These are phyloP conservation scores for Onygena corvina DNA, from an alignment of 2,329 filamentous ascomycete genomes.

Conservation along the genomic window DNA sequence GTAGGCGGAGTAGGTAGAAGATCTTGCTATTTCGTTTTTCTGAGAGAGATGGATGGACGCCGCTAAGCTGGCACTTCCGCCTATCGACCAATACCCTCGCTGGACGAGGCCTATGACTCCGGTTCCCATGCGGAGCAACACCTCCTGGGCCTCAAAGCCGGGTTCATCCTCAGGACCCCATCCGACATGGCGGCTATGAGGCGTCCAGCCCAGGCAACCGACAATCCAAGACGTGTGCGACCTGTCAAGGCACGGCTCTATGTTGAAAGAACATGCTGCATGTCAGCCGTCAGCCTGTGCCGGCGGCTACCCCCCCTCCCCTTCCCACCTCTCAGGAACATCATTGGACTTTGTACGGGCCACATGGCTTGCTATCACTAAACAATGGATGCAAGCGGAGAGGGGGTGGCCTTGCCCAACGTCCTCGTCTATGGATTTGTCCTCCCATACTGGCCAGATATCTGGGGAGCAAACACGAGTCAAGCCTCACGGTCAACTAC, in stretches of 20 bases:
- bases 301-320: conserved; percentile 3
- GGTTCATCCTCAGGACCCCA: background rate
- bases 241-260: conserved; percentile 5
- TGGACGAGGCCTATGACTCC: background rate
- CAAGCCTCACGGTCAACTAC: conserved; percentile 5
- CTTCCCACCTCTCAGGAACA: background rate
- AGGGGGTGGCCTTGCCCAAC: conserved; percentile 1
- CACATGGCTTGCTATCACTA: conserved; percentile 6
- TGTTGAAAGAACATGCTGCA: conserved; percentile 5
- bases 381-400: background rate
- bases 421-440: conserved; percentile 4
- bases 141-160: background rate
- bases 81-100: background rate
- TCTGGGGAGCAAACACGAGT: conserved; percentile 5
- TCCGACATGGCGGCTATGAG: conserved; percentile 4
- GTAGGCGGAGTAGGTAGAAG: no score
- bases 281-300: conserved; percentile 6
- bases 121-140: background rate
- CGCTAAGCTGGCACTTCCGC: conserved; percentile 1
- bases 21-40: conserved; percentile 4
- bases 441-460: conserved; percentile 1
- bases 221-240: background rate
- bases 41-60: background rate
- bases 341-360: conserved; percentile 2
- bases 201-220: conserved; percentile 3